Evolutionary conservation across 1,139 yeast genomes (phyloP).

Genomic region (Yamadazyma songkhlaensis): DNA sequence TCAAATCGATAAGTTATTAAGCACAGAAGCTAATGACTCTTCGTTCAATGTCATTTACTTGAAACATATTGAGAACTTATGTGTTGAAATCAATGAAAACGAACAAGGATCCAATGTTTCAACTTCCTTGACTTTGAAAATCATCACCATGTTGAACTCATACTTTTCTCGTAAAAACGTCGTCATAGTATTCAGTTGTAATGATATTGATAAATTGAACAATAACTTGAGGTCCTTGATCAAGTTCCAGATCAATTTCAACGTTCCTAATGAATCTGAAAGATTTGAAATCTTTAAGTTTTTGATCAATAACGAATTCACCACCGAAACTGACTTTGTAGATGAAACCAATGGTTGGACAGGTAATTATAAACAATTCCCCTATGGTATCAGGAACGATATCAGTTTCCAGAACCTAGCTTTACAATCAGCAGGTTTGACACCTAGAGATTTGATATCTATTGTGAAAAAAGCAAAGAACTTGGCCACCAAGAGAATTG

Average conservation of each 20-base stretch:
- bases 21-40: conserved; percentile 4
- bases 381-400: conserved; percentile 43
- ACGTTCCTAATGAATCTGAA: conserved; percentile 79
- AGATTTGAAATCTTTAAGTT: conserved; percentile 61
- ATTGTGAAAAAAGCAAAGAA: conserved; percentile 67
- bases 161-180: conserved; percentile 37
- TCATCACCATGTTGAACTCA: conserved; percentile 59
- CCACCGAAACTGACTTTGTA: conserved; percentile 1
- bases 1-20: conserved; percentile 56
- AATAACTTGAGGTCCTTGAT: conserved; percentile 65
- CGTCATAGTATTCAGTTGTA: conserved; percentile 64
- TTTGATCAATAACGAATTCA: conserved; percentile 29
- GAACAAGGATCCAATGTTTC: conserved; percentile 56
- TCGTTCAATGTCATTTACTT: conserved; percentile 51
- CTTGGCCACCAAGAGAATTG: conserved; percentile 53
- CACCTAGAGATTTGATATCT: conserved; percentile 77
- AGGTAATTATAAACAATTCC: conserved; percentile 19
- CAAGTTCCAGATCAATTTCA: conserved; percentile 73
- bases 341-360: conserved; percentile 20
- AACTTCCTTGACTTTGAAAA: conserved; percentile 56
- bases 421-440: conserved; percentile 87
- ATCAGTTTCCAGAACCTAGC: conserved; percentile 63
- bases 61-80: conserved; percentile 72
- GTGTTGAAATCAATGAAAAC: conserved; percentile 62
- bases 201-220: conserved; percentile 68